Base-by-base conservation (phyloP, 176 grass and related monocot species). In the Chloris gayana region DNA sequence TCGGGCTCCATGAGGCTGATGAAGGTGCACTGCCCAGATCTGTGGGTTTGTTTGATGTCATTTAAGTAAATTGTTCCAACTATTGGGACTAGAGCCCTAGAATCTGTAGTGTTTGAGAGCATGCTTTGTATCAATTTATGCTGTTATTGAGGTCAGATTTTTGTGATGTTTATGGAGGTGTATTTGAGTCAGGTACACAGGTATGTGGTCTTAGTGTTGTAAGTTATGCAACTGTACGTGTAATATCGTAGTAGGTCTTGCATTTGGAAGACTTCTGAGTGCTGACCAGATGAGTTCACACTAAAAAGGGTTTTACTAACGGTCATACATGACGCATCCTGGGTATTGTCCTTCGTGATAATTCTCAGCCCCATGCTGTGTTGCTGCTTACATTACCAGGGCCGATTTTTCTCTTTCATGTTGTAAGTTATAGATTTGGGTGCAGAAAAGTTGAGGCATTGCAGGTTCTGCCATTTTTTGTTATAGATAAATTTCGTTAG, bases 11-110 rank as follows among this genome's bases (percentile, higher is more conserved):
- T 65, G 15, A 45, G 45, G 59, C 22, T 73, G 70, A 73, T 53
- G 69, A 82, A 82, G 70, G 81, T 83, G 62, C 5, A n/a, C 60
- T 74, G 57, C 7, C 34, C 45, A 35, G 32, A 33, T 66, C 25
- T 75, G 9, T 67, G 4, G 31, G 26, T 75, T 67, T 67, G 11
- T 75, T 75, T 32, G 31, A 22, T 65, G 65, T 82, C n/a, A 21
- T 50, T 64, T 51, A 12, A 11, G 30, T 13, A 7, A 79, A 29
- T 35, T 26, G 25, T 73, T 64, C 22, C 69, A 50, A 27, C 26
- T 64, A 44, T 64, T 24, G 21, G 9, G 38, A 27, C n/a, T 64
- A 18, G 57, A 39, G 8, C 38, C 64, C 62, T 37, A 53, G 46
- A 68, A 24, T 24, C 9, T 29, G 17, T 45, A 26, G 3, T 22